Base-by-base conservation (phyloP, 2,329 filamentous ascomycete genomes). In the Aspergillus amoenus region DNA sequence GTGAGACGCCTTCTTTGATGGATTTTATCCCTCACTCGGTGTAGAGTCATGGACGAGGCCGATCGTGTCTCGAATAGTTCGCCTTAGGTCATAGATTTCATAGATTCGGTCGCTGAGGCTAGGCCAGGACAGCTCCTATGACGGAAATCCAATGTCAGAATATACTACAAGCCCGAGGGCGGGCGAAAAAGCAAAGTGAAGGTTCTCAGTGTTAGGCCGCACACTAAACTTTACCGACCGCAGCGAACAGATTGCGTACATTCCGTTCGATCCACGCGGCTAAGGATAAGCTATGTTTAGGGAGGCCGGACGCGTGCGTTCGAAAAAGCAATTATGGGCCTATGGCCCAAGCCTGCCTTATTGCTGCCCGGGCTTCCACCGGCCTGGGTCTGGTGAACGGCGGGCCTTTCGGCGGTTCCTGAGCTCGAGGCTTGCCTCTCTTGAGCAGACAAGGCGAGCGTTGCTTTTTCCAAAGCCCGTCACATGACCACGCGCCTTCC, bases 201-300 rank as follows among this genome's bases (percentile, higher is more conserved):
- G 42, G 55, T 37, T 57, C 24, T 44, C 37, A 40, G 8, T 27
- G 24, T 18, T 52, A 34, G 39, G 52, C 30, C 48, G 39, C 42
- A 55, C 49, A 55, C 57, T 59, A 60, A 60, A 61, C 51, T 52
- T 55, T 56, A 57, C 50, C 48, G 51, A 58, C 52, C 54, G 49
- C 53, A 47, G 47, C 37, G 48, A 45, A 32, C 30, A 48, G 56
- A 48, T 51, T 55, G 43, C 53, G 45, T 50, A 55, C 53, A 55
- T 42, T 34, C 34, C 24, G 44, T 52, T 22, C 55, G 62, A 64
- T 63, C 63, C 65, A 58, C 62, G 61, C 54, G 60, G 52, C 64
- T 65, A 67, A 66, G 61, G 59, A 66, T 67, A 66, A 67, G 60
- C 61, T 66, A 62, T 66, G 60, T 64, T 66, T 66, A 64, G 62